A percentile compares a stretch with the other conserved stretches of the same genome.
Evolutionary conservation across 2,329 filamentous ascomycete species (phyloP).

Genomic region (Chaetomium globosum): DNA sequence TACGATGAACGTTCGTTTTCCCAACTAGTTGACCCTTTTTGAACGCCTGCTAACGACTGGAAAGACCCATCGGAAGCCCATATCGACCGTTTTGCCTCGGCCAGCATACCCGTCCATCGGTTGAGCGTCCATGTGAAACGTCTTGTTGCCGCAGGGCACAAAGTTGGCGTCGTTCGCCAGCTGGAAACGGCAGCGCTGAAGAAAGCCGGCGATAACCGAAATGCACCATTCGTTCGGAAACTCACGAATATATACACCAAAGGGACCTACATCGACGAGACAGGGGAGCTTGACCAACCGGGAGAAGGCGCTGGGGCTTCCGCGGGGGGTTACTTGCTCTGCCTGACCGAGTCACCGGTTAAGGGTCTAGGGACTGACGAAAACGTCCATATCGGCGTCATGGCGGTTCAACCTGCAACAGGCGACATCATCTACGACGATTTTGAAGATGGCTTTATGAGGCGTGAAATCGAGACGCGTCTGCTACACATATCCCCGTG

Average conservation of each 20-base stretch:
- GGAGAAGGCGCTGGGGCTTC: conserved; percentile 51
- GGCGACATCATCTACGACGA: conserved; percentile 95
- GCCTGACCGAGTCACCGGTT: conserved; percentile 81
- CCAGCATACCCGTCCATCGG: conserved; percentile 90
- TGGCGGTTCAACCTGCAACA: conserved; percentile 93
- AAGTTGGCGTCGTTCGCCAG: conserved; percentile 93
- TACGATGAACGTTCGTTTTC: conserved; percentile 77
- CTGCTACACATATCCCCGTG: conserved; percentile 93
- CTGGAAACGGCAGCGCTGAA: conserved; percentile 94
- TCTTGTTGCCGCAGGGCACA: conserved; percentile 87
- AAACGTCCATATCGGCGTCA: conserved; percentile 85
- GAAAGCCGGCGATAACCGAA: conserved; percentile 91
- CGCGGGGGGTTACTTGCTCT: conserved; percentile 84
- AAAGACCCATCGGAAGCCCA: conserved; percentile 88
- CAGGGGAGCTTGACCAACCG: conserved; percentile 71
- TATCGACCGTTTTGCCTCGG: conserved; percentile 87
- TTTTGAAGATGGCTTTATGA: conserved; percentile 97
- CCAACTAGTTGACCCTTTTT: background rate
- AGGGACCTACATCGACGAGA: conserved; percentile 94
- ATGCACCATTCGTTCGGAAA: conserved; percentile 86
- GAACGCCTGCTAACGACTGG: conserved; percentile 30
- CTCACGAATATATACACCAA: conserved; percentile 98
- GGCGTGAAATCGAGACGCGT: conserved; percentile 93
- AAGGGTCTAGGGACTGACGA: conserved; percentile 85
- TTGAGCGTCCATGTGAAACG: conserved; percentile 92